Percentiles rank a stretch among this genome's conserved stretches.
Conservation (phyloP, 2,329 filamentous ascomycete genomes). For the Pseudogymnoascus sp. region DNA sequence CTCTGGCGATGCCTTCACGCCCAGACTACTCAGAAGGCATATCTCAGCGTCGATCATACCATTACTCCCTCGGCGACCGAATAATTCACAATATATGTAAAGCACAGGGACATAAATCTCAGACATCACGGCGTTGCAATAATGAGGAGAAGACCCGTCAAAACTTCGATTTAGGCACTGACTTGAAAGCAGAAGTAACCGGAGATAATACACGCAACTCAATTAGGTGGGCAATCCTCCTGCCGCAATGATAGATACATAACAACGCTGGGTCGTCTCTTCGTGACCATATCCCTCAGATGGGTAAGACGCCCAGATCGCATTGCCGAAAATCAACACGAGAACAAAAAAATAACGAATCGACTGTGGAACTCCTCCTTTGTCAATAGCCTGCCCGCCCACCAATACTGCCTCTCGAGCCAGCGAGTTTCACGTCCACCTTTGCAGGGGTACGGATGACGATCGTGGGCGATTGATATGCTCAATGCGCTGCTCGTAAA, state of each 20-base stretch:
- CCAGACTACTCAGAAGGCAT: not conserved
- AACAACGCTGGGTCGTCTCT: constrained; percentile 6
- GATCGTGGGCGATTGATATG: not conserved
- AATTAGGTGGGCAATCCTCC: constrained; percentile 4
- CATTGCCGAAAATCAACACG: not conserved
- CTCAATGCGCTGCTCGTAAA: constrained; percentile 1
- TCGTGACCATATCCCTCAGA: not conserved
- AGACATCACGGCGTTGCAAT: too few species aligned
- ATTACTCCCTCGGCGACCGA: not conserved
- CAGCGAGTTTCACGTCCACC: constrained; percentile 6
- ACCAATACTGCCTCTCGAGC: constrained; percentile 2
- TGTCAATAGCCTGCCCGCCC: not conserved
- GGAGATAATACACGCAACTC: constrained; percentile 3
- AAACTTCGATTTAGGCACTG: not conserved
- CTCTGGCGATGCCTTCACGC: not conserved
- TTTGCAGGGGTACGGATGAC: not conserved
- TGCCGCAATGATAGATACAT: constrained; percentile 8
- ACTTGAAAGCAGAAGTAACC: not conserved
- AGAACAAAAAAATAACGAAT: not conserved
- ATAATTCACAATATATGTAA: not conserved
- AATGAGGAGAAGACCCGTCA: not conserved
- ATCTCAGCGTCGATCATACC: not conserved
- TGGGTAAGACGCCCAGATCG: constrained; percentile 4
- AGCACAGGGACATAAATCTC: not conserved
- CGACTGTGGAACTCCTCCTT: not conserved